These are phyloP conservation scores for Rhizopogon vinicolor DNA, from an alignment of 768 basidiomycete species.

Conservation along the genomic window DNA sequence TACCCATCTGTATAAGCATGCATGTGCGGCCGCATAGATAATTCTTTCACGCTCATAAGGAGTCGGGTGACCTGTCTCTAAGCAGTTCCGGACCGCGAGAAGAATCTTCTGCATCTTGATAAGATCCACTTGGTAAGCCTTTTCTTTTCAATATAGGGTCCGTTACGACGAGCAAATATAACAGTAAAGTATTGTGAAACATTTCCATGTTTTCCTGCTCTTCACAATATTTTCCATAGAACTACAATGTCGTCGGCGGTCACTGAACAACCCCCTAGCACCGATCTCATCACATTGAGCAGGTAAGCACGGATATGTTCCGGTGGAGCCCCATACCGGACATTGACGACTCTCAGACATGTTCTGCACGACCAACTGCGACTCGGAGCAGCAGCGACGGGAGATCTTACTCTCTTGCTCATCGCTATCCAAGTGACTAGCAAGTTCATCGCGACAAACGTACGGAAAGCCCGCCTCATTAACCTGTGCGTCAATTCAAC, in stretches of 20 bases:
- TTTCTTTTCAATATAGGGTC: neutral
- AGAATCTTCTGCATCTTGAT: neutral
- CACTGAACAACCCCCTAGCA: constrained; percentile 64
- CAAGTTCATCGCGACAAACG: constrained; percentile 98
- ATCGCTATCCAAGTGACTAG: constrained; percentile 95
- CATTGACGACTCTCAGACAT: constrained; percentile 48
- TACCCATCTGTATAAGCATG: constrained; percentile 8
- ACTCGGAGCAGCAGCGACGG: constrained; percentile 78
- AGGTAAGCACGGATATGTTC: constrained; percentile 44
- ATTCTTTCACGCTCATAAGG: neutral
- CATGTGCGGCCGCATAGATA: neutral
- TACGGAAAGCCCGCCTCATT: constrained; percentile 93
- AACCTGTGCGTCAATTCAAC: constrained; percentile 67
- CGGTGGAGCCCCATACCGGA: neutral
- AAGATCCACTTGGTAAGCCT: neutral
- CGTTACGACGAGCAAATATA: constrained; percentile 1
- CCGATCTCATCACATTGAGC: constrained; percentile 90
- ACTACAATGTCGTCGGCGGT: constrained; percentile 24
- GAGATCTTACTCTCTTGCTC: constrained; percentile 91
- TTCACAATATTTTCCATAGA: constrained; percentile 3
- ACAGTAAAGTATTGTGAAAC: neutral
- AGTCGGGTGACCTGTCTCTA: neutral
- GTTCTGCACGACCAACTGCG: constrained; percentile 83
- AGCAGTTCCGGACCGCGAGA: constrained; percentile 24
- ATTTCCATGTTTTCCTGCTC: constrained; percentile 2